A percentile compares a stretch with the other conserved stretches of the same genome.
These are phyloP conservation scores for Alternaria arborescens DNA, from an alignment of 2,329 filamentous ascomycete species.

Conservation along the genomic window DNA sequence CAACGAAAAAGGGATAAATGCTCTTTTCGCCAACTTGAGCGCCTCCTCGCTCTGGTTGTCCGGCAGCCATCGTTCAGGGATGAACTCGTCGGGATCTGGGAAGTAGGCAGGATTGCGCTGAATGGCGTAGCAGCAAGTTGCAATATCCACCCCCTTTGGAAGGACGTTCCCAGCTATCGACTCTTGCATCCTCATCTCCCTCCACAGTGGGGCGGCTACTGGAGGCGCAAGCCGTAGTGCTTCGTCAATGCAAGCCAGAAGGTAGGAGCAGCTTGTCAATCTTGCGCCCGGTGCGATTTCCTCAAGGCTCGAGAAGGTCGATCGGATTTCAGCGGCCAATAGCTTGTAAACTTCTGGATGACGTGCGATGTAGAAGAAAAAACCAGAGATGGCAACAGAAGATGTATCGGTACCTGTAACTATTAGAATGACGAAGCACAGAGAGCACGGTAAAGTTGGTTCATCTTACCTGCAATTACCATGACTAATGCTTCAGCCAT, in stretches of 20 bases:
- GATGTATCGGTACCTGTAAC: slow-evolving; percentile 41
- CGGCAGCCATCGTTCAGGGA: slow-evolving; percentile 12
- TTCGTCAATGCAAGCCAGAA: slow-evolving; percentile 39
- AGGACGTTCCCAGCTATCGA: background rate
- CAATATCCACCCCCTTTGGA: background rate
- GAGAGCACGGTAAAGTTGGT: background rate
- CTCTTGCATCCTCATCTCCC: slow-evolving; percentile 9
- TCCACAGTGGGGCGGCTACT: slow-evolving; percentile 25
- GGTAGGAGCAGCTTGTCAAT: slow-evolving; percentile 19
- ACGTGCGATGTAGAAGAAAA: slow-evolving; percentile 50
- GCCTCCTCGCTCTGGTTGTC: background rate
- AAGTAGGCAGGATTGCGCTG: background rate
- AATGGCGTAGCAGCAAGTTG: background rate
- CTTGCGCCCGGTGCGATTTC: slow-evolving; percentile 26
- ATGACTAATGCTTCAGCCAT: slow-evolving; percentile 2
- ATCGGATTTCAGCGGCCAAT: slow-evolving; percentile 26
- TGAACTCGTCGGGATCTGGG: slow-evolving; percentile 4
- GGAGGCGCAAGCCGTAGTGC: slow-evolving; percentile 34
- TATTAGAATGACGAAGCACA: slow-evolving; percentile 19
- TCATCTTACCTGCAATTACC: slow-evolving; percentile 8
- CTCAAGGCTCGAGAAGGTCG: slow-evolving; percentile 16
- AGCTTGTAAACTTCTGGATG: slow-evolving; percentile 34
- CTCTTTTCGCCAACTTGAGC: background rate
- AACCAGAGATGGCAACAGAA: slow-evolving; percentile 36
- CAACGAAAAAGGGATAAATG: slow-evolving; percentile 11